phyloP scores from a whole-genome alignment of 768 basidiomycete genomes.

The Kwoniella botswanensis region DNA sequence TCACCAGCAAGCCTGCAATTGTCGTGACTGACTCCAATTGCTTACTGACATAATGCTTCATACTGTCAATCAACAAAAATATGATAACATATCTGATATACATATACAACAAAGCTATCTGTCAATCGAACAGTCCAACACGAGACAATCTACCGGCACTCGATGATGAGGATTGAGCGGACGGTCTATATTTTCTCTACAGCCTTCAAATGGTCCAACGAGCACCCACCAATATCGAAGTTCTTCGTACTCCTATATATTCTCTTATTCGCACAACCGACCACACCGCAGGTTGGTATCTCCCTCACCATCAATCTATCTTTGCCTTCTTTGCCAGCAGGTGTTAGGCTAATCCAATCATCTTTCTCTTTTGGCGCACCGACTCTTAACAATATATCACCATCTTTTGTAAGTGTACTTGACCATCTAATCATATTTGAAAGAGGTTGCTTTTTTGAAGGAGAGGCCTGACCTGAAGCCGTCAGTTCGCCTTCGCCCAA shows the following conservation, averaged over 20 bases:
- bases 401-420: conserved; percentile 35
- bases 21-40: too few species aligned
- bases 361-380: conserved; percentile 36
- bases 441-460: not conserved
- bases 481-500: conserved; percentile 21
- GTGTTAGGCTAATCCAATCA: conserved; percentile 25
- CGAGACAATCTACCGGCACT: too few species aligned
- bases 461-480: conserved; percentile 10
- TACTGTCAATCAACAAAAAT: too few species aligned
- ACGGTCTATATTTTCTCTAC: conserved; percentile 26
- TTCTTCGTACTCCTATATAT: conserved; percentile 46
- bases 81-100: too few species aligned
- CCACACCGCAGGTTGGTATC: conserved; percentile 34
- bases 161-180: too few species aligned
- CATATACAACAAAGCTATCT: too few species aligned
- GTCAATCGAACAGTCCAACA: too few species aligned
- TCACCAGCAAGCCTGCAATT: too few species aligned
- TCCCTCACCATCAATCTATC: not conserved
- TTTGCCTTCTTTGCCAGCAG: not conserved
- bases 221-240: conserved; percentile 50
- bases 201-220: conserved; percentile 42
- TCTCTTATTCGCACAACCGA: conserved; percentile 38
- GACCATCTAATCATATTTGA: conserved; percentile 35
- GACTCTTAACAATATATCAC: conserved; percentile 33
- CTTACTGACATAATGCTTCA: too few species aligned